These are phyloP conservation scores for Raffaelea ambrosiae DNA, from an alignment of 2,329 filamentous ascomycete genomes.

Conservation along the genomic window DNA sequence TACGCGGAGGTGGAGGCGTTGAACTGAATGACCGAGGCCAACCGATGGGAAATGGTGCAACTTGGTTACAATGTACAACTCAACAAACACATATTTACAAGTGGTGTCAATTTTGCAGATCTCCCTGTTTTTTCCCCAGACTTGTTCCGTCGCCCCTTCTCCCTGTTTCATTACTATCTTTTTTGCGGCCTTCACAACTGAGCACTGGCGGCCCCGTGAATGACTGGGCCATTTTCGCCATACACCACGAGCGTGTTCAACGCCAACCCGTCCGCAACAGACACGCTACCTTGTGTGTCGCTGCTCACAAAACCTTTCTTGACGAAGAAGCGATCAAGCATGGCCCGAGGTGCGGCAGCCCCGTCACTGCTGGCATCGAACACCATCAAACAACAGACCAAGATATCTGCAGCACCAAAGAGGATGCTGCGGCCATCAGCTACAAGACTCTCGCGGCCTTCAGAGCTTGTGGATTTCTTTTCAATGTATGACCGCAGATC, in stretches of 20 bases:
- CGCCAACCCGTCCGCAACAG: slow-evolving; percentile 18
- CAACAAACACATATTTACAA: neutral
- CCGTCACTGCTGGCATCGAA: slow-evolving; percentile 30
- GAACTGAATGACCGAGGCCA: too few relatives aligned
- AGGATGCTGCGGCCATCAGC: slow-evolving; percentile 36
- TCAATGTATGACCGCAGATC: slow-evolving; percentile 28
- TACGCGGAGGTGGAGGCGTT: neutral
- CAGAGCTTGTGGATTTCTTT: slow-evolving; percentile 20
- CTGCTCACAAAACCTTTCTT: slow-evolving; percentile 19
- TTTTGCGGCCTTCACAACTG: slow-evolving; percentile 4
- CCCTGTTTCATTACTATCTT: too few relatives aligned
- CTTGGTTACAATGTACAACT: too few relatives aligned
- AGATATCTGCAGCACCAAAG: slow-evolving; percentile 33
- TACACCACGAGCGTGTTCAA: slow-evolving; percentile 28
- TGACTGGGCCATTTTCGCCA: slow-evolving; percentile 13
- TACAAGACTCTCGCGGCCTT: slow-evolving; percentile 30
- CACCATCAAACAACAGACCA: slow-evolving; percentile 33
- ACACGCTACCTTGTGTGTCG: slow-evolving; percentile 7
- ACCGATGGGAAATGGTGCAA: too few relatives aligned
- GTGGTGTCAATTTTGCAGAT: too few relatives aligned
- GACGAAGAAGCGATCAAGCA: slow-evolving; percentile 29
- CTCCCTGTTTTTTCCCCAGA: too few relatives aligned
- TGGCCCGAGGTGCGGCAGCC: slow-evolving; percentile 26
- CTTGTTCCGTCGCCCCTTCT: too few relatives aligned
- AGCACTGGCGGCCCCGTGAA: neutral